Evolutionary conservation across 176 grass and related monocot species (phyloP).

Genomic region (Aegilops bicornis): DNA sequence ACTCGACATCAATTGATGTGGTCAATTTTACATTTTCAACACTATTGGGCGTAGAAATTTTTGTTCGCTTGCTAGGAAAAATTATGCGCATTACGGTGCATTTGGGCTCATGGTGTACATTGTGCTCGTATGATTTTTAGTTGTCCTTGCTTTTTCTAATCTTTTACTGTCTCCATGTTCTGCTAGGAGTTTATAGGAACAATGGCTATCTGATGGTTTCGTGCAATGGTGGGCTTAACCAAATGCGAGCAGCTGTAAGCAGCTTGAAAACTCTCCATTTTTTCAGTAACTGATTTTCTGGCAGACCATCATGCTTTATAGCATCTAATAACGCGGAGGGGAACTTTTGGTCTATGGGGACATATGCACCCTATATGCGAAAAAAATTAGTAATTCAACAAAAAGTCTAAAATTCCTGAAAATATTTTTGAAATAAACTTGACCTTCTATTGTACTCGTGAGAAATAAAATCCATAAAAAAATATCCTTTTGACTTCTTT

Average conservation of each 20-base stretch:
- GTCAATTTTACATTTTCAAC: not conserved
- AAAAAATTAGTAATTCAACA: too few species aligned
- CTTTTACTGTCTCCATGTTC: not conserved
- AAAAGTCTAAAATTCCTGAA: too few species aligned
- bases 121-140: not conserved
- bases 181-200: constrained; percentile 65
- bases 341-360: too few species aligned
- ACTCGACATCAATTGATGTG: not conserved
- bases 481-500: too few species aligned
- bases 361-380: too few species aligned
- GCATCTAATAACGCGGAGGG: not conserved
- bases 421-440: too few species aligned
- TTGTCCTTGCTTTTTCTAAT: not conserved
- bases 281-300: not conserved
- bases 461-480: too few species aligned
- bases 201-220: constrained; percentile 85
- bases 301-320: not conserved
- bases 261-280: not conserved
- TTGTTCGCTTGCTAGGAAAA: not conserved
- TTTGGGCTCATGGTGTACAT: not conserved
- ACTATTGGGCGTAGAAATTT: not conserved
- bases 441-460: too few species aligned
- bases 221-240: constrained; percentile 86
- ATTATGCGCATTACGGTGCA: not conserved
- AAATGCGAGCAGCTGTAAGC: constrained; percentile 79